Evolutionary conservation across 805 yeast genomes (phyloP), one percentile per base, ranked within the genome.

Genomic region (Barnettozyma sp.): DNA sequence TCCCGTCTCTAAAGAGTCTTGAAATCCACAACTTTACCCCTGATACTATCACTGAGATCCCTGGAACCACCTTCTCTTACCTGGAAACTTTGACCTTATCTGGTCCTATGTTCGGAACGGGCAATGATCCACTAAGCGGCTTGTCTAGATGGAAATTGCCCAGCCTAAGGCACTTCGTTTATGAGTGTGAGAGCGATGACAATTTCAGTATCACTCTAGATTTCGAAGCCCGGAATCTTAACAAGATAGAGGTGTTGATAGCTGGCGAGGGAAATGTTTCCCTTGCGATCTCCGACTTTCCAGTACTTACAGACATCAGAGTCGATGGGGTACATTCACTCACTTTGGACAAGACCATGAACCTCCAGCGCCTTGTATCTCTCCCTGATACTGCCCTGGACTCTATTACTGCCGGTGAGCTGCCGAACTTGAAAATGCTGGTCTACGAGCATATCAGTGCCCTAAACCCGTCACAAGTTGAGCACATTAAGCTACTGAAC

Each of bases 321-420:
- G 20, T 35, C n/a, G 31, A 36, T 13, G 42, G 39, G 5, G 11
- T 39, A 9, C 33, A 23, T 4, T 16, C 18, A 1, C 4, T 39
- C 1, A 16, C 14, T 5, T 15, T 39, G n/a, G 7, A 28, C 7
- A 30, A 30, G n/a, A 20, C 26, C 5, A 6, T 17, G 11, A 29
- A 15, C 22, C 20, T 39, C 26, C 22, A 22, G 9, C 7, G 16
- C 2, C 10, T 39, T 5, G 26, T 25, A 4, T 39, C 39, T 16
- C 14, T 25, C 2, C 35, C 34, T 14, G 41, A 38, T 11, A 26
- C 29, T n/a, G 23, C 32, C 4, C 16, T 35, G 6, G 29, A 14
- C 13, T 22, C 28, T 2, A 39, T 39, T 5, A 9, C 22, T 12
- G 39, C 39, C 15, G 36, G 25, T 17, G 14, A 25, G 18, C 19